Evolutionary conservation across 768 basidiomycete species (phyloP), one percentile per base, ranked within the genome.

Genomic region (Rhodotorula babjevae): DNA sequence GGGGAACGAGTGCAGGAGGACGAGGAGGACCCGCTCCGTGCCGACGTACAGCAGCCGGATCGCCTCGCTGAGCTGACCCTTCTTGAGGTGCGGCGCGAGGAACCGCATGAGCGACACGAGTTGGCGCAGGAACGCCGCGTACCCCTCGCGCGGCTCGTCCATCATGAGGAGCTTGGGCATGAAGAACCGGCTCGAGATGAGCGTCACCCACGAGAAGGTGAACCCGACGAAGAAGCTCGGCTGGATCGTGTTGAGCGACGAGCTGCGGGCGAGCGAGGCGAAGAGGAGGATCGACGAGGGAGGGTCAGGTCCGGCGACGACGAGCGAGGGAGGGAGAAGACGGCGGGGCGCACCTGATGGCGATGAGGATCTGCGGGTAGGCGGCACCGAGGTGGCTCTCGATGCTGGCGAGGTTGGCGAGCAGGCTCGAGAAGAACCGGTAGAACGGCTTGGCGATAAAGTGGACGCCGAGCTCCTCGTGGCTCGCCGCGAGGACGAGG

Each of bases 391-490:
- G 85, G 78, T 88, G 88, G 36, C 85, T 84, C 82, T 96, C 93
- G 77, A 98, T 89, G 42, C 88, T 82, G 75, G 92, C 89, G 49
- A 99, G 82, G 80, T 99, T 96, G 75, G 91, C 93, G 80, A 99
- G 84, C 67, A 99, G 86, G 79, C 91, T 94, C 23, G 94, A 97
- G 84, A 98, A 98, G 83, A 99, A 95, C 65, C 96, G 87, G 84
- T 94, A 95, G 85, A 97, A 98, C 0, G 96, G 95, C 81, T 97
- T 93, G 81, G 95, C 93, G 78, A 94, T 90, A 85, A 99, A 99
- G 66, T 87, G 85, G 0, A 87, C 83, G 6, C 92, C 93, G 81
- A 93, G 90, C 79, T 97, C 93, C 82, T 97, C 93, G 78, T 99
- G 95, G 81, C 89, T 85, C 78, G 93, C 92, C 72, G 96, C 93